Base-by-base conservation (phyloP, 345 rosid genomes). In the Eutrema heterophyllum region DNA sequence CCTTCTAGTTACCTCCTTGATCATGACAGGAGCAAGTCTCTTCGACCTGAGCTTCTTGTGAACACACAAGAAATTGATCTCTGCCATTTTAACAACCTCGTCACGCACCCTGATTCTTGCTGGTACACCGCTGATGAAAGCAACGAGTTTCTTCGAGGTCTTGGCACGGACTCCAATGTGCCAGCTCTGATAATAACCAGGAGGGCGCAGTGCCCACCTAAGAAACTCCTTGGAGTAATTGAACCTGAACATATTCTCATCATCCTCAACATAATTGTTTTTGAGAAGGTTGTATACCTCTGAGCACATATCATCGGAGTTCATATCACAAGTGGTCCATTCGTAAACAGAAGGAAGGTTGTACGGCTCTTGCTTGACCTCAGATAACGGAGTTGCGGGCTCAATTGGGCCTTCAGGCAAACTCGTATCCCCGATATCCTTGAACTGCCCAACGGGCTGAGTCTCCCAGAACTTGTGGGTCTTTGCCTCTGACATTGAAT, bases 11-110 rank as follows among this genome's bases (percentile, higher is more conserved):
- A 93, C 94, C 80, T 93, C 98, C 90, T 93, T 93, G 64, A 93
- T 93, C 97, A 93, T 86, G 33, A 93, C 98, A 5, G 98, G 98
- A 5, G 98, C 96, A 3, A 93, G 94, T 50, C 98, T 84, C 88
- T 91, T 91, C 0, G 97, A 86, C 70, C 98, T 86, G 57, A 93
- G 97, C 86, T 89, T 89, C 88, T 93, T 93, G 74, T 93, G 97
- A 63, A 93, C 97, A 27, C 98, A 93, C 81, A 93, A 76, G 83
- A 93, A 93, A 80, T 93, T 93, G 72, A 93, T 83, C 89, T 93
- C 98, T 0, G 96, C 97, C 98, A 91, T 91, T 63, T 85, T 89
- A 35, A 93, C 88, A 52, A 89, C 82, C 71, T 85, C 93, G 18
- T 83, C 83, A 29, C 84, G 88, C 51, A 86, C 94, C 84, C 97